Conservation (phyloP, 2,329 filamentous ascomycete genomes). For the Colletotrichum chrysophilum region DNA sequence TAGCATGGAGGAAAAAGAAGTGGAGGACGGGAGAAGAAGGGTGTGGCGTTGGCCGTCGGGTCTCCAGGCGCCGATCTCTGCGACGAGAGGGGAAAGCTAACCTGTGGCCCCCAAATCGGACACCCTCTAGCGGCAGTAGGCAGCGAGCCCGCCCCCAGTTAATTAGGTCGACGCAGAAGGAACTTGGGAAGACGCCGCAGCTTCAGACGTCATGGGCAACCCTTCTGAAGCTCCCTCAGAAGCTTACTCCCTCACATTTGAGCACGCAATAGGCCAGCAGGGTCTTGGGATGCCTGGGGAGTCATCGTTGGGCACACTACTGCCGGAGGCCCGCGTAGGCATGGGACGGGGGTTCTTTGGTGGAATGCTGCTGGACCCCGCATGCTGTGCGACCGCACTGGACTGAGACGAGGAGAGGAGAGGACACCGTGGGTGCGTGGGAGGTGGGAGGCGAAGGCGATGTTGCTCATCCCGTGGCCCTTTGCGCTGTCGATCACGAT, state of each 20-base stretch:
- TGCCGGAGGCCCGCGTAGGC: conserved; percentile 1
- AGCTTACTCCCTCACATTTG: conserved; percentile 11
- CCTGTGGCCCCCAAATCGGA: background rate
- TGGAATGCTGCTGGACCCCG: background rate
- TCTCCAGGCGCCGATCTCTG: conserved; percentile 10
- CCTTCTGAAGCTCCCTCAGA: background rate
- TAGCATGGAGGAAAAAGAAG: background rate
- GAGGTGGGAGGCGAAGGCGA: background rate
- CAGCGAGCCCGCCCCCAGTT: background rate
- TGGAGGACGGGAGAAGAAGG: background rate
- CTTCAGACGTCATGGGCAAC: conserved; percentile 8
- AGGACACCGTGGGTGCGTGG: background rate
- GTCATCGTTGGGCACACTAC: background rate
- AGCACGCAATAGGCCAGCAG: conserved; percentile 10
- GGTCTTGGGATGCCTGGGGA: background rate
- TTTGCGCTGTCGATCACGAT: background rate
- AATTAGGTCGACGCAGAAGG: background rate
- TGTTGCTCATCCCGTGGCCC: background rate
- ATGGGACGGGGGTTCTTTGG: background rate
- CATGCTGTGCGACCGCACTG: background rate
- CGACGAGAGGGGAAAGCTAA: background rate
- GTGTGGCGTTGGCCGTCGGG: conserved; percentile 9
- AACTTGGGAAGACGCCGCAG: background rate
- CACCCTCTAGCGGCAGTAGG: background rate
- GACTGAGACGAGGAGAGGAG: background rate